Conservation (phyloP, 345 rosid genomes). For the Bruguiera parviflora region DNA sequence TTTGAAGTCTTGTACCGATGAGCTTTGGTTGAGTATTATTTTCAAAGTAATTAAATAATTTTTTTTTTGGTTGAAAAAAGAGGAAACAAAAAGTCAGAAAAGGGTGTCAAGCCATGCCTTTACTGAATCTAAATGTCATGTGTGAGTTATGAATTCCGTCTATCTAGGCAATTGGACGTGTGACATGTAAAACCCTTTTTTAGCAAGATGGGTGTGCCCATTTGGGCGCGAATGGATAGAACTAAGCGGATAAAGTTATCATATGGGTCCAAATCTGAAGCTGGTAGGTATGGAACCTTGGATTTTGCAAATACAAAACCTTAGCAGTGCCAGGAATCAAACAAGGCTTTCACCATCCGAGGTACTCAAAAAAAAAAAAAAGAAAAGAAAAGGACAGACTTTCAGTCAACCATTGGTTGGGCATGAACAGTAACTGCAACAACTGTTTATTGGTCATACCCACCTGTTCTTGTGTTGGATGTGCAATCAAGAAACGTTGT, state of each 20-base stretch:
- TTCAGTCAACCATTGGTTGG: not conserved
- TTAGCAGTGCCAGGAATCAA: slow-evolving; percentile 4
- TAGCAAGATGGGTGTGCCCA: not conserved
- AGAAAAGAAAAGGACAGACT: too few species aligned
- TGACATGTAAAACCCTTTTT: not conserved
- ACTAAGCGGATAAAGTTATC: not conserved
- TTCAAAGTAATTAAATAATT: too few species aligned
- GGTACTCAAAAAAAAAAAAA: too few species aligned
- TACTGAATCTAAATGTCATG: too few species aligned
- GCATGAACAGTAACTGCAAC: slow-evolving; percentile 5
- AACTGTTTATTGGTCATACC: slow-evolving; percentile 11
- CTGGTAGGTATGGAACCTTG: too few species aligned
- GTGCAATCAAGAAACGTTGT: slow-evolving; percentile 10
- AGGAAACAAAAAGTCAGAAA: too few species aligned
- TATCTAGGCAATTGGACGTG: too few species aligned
- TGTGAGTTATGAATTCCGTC: too few species aligned
- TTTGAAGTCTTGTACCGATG: too few species aligned
- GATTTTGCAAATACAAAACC: not conserved
- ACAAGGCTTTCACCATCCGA: not conserved
- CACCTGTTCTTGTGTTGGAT: not conserved
- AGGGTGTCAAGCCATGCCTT: too few species aligned
- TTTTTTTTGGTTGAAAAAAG: too few species aligned
- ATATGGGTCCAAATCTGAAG: not conserved
- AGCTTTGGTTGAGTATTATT: too few species aligned
- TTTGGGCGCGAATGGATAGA: not conserved